Evolutionary conservation across 2,329 filamentous ascomycete species (phyloP), one percentile per base, ranked within the genome.

Genomic region (Colletotrichum sp.): DNA sequence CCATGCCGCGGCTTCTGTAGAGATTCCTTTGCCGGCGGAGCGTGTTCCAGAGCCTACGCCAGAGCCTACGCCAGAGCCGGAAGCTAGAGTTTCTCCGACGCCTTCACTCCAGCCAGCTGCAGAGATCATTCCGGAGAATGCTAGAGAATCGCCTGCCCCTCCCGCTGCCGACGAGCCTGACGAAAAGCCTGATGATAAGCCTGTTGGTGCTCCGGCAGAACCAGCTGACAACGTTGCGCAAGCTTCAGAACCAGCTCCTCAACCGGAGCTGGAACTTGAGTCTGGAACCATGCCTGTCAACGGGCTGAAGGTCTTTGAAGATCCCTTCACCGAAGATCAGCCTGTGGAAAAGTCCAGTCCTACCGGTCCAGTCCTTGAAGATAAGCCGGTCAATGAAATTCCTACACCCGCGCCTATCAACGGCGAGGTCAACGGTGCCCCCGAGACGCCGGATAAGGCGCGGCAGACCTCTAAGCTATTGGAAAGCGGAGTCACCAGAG

Each of bases 401-500:
- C 84, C 86, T 2, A 84, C 83, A 5, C 60, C 71, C 16, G 63
- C 66, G 8, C 57, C 66, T 18, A 68, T 28, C 32, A 74, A 67
- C 15, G 73, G 70, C 18, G 74, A 69, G 4, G n/a, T 30, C 18
- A 71, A 71, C 26, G 68, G 72, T 16, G 80, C 82, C 28, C 70
- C 80, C 13, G 77, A 81, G 36, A 87, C 88, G 0, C 86, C 88
- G 1, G 91, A 93, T 12, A 92, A 91, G 80, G 80, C 85, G 6
- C 89, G 89, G 64, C 91, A 93, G 78, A 92, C 89, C 79, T 85
- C 86, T 9, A 91, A 93, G 60, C 87, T 96, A 28, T 88, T 96
- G 7, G 91, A 93, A 36, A 96, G 94, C 79, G 95, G 93, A 66
- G 94, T 96, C 79, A 88, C 92, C 68, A 94, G 94, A 78, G 93